Percentiles rank a stretch among this genome's conserved stretches.
These are phyloP conservation scores for Neurospora africana DNA, from an alignment of 495 filamentous ascomycete species.

Conservation along the genomic window DNA sequence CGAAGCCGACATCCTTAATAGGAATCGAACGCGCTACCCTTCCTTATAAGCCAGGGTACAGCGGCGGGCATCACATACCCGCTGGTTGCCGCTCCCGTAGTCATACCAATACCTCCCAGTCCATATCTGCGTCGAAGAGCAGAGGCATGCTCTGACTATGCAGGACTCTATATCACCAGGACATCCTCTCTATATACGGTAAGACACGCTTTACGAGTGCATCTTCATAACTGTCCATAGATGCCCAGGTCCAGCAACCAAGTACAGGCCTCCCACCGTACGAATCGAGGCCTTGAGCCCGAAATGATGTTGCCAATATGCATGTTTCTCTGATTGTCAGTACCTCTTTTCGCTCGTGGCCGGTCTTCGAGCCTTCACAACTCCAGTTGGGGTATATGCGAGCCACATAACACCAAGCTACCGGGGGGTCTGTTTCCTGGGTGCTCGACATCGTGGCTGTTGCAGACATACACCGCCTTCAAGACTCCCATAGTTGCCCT, in stretches of 20 bases:
- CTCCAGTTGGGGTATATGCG: neutral
- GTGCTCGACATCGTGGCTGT: neutral
- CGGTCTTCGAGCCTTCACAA: neutral
- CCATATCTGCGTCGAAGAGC: neutral
- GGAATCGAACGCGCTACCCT: neutral
- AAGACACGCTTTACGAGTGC: slow-evolving; percentile 26
- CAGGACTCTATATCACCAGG: slow-evolving; percentile 17
- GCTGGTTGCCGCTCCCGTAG: neutral
- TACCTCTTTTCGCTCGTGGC: neutral
- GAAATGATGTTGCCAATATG: neutral
- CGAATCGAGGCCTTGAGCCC: neutral
- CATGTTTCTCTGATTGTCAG: neutral
- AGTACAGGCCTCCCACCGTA: neutral
- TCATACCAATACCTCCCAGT: neutral
- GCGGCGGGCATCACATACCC: neutral
- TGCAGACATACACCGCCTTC: neutral
- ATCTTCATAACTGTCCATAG: neutral
- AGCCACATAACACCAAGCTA: neutral
- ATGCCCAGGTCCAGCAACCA: neutral
- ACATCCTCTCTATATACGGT: slow-evolving; percentile 25
- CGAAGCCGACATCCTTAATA: neutral
- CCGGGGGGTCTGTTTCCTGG: neutral
- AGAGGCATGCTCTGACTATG: slow-evolving; percentile 1
- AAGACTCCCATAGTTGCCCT: neutral
- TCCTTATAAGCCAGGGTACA: neutral